Conservation (phyloP, 306 rosid species). For the Boehmeria nivea region DNA sequence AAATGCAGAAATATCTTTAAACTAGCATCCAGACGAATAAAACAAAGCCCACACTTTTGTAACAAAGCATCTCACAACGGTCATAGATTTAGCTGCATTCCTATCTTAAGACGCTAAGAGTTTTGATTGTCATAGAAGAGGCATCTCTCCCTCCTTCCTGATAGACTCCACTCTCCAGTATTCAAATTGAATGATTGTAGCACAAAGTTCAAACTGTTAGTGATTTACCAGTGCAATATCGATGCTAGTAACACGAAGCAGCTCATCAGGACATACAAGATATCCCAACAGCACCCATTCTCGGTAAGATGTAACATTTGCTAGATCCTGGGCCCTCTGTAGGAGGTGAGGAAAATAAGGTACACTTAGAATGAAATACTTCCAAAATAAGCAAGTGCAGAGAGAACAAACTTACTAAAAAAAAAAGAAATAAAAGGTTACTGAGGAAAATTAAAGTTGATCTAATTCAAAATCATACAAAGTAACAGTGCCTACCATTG, state of each 20-base stretch:
- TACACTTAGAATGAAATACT: conserved; percentile 16
- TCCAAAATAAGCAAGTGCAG: conserved; percentile 15
- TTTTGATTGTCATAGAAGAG: no score
- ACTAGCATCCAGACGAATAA: no score
- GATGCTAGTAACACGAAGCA: conserved; percentile 96
- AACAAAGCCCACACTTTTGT: no score
- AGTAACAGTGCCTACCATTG: conserved; percentile 52
- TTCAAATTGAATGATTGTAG: no score
- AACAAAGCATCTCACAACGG: no score
- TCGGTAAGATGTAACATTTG: conserved; percentile 92
- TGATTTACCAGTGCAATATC: conserved; percentile 86
- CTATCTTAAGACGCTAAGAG: no score
- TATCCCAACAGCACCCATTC: conserved; percentile 98
- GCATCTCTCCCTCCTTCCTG: no score
- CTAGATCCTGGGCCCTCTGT: conserved; percentile 98
- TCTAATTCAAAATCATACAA: not conserved
- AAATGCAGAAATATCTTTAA: no score
- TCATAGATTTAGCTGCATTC: no score
- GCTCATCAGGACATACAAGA: conserved; percentile 99
- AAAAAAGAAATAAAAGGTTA: not conserved
- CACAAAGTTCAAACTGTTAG: no score
- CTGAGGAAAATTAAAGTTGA: not conserved
- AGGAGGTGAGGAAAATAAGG: conserved; percentile 16
- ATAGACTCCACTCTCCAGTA: no score
- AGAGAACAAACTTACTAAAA: not conserved